Percentiles rank a stretch among this genome's conserved stretches.
phyloP scores from a whole-genome alignment of 2,329 filamentous ascomycete species.

The Calycina marina region DNA sequence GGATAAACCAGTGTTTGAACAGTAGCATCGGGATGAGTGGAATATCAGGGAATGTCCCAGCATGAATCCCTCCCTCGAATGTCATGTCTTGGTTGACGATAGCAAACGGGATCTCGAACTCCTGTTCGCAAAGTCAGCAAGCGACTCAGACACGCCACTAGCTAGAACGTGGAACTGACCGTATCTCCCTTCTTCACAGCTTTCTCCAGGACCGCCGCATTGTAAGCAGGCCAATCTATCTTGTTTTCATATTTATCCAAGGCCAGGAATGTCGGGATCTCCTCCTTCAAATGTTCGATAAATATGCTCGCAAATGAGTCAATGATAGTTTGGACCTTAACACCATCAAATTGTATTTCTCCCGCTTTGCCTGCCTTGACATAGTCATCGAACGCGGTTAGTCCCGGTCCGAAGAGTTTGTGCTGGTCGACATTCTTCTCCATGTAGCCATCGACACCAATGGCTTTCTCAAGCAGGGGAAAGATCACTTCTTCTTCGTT shows the following conservation, averaged over 20 bases:
- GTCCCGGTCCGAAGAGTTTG: conserved; percentile 24
- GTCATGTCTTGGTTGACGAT: conserved; percentile 13
- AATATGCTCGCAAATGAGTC: conserved; percentile 25
- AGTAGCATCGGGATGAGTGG: conserved; percentile 18
- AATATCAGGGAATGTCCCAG: conserved; percentile 15
- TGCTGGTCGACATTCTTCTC: conserved; percentile 29
- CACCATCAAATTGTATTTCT: conserved; percentile 21
- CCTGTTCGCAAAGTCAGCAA: conserved; percentile 6
- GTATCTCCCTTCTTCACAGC: not conserved
- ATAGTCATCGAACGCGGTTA: conserved; percentile 24
- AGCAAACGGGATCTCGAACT: conserved; percentile 10
- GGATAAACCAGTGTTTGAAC: conserved; percentile 23
- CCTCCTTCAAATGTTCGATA: conserved; percentile 25
- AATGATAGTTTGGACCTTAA: conserved; percentile 20
- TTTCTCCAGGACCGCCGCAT: too few species aligned
- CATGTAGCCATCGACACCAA: conserved; percentile 23
- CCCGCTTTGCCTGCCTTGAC: conserved; percentile 19
- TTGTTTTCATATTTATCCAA: conserved; percentile 23
- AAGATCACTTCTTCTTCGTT: conserved; percentile 27
- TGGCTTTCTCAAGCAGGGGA: conserved; percentile 25
- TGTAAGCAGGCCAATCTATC: conserved; percentile 26
- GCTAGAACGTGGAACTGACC: too few species aligned
- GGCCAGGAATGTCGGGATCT: conserved; percentile 24
- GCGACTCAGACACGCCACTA: too few species aligned
- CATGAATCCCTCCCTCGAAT: conserved; percentile 18